phyloP scores from a whole-genome alignment of 352 stramenopile species.

The Globisporangium megalacanthum region DNA sequence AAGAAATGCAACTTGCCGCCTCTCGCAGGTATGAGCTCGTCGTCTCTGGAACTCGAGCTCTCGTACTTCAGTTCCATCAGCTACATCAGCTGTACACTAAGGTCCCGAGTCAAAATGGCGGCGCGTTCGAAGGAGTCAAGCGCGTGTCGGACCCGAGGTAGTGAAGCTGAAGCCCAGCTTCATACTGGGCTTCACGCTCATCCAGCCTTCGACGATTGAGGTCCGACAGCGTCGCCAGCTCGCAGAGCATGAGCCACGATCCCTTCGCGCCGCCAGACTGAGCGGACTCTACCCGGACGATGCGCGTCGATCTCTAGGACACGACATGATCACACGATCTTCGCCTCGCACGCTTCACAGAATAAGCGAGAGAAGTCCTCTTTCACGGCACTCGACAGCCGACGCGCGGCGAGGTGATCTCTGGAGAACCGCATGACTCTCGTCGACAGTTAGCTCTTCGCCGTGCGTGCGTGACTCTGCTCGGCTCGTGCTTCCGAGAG shows the following conservation, averaged over 20 bases:
- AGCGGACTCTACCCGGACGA: conserved; percentile 42
- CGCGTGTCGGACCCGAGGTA: conserved; percentile 9
- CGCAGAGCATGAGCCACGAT: conserved; percentile 54
- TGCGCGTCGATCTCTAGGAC: conserved; percentile 18
- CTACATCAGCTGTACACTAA: neutral
- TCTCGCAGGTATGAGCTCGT: neutral
- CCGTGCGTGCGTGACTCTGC: too few relatives aligned
- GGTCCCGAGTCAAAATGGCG: too few relatives aligned
- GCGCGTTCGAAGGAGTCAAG: too few relatives aligned
- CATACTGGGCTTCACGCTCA: conserved; percentile 40
- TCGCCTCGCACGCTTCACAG: too few relatives aligned
- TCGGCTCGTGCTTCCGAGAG: too few relatives aligned
- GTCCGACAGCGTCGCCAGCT: conserved; percentile 36
- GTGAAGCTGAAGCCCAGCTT: conserved; percentile 28
- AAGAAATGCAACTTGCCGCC: too few relatives aligned
- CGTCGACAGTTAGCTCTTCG: too few relatives aligned
- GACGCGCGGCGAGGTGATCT: too few relatives aligned
- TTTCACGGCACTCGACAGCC: too few relatives aligned
- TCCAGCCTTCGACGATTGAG: conserved; percentile 43
- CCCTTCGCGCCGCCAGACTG: conserved; percentile 50
- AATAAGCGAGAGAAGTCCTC: too few relatives aligned
- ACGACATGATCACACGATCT: too few relatives aligned
- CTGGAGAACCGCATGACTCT: too few relatives aligned
- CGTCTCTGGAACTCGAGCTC: conserved; percentile 22
- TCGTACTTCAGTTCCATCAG: conserved; percentile 45